Percentiles rank a stretch among this genome's conserved stretches.
These are phyloP conservation scores for Dipodascus albidus DNA, from an alignment of 805 yeast genomes.

Conservation along the genomic window DNA sequence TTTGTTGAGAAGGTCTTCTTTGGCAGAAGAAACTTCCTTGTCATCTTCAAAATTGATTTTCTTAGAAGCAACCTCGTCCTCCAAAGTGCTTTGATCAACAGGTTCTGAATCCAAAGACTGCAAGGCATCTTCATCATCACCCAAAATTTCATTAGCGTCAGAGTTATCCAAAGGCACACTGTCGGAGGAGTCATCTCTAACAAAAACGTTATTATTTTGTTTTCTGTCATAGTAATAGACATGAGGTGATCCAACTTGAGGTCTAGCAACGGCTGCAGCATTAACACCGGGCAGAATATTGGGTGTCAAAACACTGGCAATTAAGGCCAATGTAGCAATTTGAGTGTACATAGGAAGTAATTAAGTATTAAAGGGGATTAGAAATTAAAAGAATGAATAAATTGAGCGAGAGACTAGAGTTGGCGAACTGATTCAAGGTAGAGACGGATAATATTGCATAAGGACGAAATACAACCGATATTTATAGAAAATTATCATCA, in stretches of 20 bases:
- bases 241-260: neutral
- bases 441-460: neutral
- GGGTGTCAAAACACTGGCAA: neutral
- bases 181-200: neutral
- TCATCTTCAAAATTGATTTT: too few species aligned
- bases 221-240: neutral
- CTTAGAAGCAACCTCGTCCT: too few species aligned
- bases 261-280: neutral
- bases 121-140: too few species aligned
- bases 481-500: neutral
- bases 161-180: neutral
- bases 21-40: too few species aligned
- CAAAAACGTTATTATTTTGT: neutral
- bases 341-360: neutral
- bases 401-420: neutral
- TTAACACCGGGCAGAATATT: neutral
- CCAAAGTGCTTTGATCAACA: too few species aligned
- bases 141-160: neutral
- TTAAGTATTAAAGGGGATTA: neutral
- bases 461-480: neutral
- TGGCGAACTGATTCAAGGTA: neutral
- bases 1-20: too few species aligned
- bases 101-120: too few species aligned
- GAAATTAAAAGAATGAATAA: neutral
- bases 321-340: neutral